These are phyloP conservation scores for Isatis tinctoria DNA, from an alignment of 345 rosid genomes.

Conservation along the genomic window DNA sequence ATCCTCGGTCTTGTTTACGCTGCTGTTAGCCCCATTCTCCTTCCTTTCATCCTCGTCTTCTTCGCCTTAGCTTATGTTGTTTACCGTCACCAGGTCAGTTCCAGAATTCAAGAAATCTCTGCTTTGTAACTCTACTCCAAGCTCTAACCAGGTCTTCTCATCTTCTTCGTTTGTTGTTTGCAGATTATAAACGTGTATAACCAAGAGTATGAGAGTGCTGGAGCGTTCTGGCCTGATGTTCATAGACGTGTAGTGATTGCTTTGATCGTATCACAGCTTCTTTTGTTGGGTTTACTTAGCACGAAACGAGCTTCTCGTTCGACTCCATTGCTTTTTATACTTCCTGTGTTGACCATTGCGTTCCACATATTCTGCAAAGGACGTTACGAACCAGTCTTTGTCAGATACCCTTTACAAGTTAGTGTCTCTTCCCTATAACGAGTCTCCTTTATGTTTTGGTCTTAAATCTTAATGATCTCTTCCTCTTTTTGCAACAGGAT, in stretches of 20 bases:
- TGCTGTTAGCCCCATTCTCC: constrained; percentile 79
- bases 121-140: neutral
- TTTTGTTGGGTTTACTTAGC: constrained; percentile 78
- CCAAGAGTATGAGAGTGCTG: constrained; percentile 91
- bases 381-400: constrained; percentile 77
- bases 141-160: neutral
- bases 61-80: constrained; percentile 78
- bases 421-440: neutral
- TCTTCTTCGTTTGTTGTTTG: neutral
- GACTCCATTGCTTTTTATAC: constrained; percentile 80
- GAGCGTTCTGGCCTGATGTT: constrained; percentile 94
- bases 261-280: constrained; percentile 67
- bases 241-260: constrained; percentile 75
- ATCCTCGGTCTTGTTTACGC: constrained; percentile 92
- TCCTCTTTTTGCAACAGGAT: constrained; percentile 41
- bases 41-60: constrained; percentile 83
- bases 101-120: neutral
- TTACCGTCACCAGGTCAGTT: constrained; percentile 82
- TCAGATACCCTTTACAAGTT: constrained; percentile 79
- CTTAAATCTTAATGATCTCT: neutral
- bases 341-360: constrained; percentile 72
- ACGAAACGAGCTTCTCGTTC: constrained; percentile 85
- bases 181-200: constrained; percentile 89
- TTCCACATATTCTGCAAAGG: constrained; percentile 85
- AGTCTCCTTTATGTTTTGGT: neutral